Evolutionary conservation across 129 eudicot genomes (phyloP).

Genomic region (Silybum marianum): DNA sequence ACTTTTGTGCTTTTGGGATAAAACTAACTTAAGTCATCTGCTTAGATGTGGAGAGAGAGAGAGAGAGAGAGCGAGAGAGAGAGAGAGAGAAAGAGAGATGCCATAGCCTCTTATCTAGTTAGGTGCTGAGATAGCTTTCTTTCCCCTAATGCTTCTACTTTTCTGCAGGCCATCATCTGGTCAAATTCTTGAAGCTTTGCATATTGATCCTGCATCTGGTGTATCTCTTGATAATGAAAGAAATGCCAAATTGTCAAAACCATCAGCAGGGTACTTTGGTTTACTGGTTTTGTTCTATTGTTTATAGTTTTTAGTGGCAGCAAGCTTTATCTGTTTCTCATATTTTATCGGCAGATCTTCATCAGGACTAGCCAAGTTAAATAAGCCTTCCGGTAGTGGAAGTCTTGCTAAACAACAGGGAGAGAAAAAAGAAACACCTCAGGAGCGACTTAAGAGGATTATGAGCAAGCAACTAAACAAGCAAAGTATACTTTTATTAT

Average conservation of each 20-base stretch:
- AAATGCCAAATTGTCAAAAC: slow-evolving; percentile 59
- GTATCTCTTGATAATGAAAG: slow-evolving; percentile 79
- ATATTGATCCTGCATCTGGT: slow-evolving; percentile 97
- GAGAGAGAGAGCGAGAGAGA: too few species aligned
- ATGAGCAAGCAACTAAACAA: slow-evolving; percentile 94
- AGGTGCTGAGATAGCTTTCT: slow-evolving; percentile 22
- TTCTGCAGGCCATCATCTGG: slow-evolving; percentile 89
- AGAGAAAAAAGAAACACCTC: slow-evolving; percentile 99
- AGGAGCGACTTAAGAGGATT: slow-evolving; percentile 93
- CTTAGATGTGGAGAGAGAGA: slow-evolving; percentile 24
- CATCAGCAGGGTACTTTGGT: slow-evolving; percentile 56
- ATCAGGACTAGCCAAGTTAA: slow-evolving; percentile 80
- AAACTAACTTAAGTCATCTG: slow-evolving; percentile 36
- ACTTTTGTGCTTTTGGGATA: slow-evolving; percentile 49
- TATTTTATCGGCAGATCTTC: slow-evolving; percentile 65
- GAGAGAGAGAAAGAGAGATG: too few species aligned
- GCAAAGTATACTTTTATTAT: slow-evolving; percentile 60
- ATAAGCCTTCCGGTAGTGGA: slow-evolving; percentile 68
- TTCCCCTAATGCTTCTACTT: slow-evolving; percentile 45
- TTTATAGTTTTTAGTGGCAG: slow-evolving; percentile 3
- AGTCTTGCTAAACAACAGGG: slow-evolving; percentile 61
- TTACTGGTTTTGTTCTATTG: neutral
- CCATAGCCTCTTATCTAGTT: slow-evolving; percentile 35
- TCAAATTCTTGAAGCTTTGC: slow-evolving; percentile 94
- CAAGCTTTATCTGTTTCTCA: neutral